Evolutionary conservation across 1,139 yeast genomes (phyloP).

Genomic region (Candida anutae): DNA sequence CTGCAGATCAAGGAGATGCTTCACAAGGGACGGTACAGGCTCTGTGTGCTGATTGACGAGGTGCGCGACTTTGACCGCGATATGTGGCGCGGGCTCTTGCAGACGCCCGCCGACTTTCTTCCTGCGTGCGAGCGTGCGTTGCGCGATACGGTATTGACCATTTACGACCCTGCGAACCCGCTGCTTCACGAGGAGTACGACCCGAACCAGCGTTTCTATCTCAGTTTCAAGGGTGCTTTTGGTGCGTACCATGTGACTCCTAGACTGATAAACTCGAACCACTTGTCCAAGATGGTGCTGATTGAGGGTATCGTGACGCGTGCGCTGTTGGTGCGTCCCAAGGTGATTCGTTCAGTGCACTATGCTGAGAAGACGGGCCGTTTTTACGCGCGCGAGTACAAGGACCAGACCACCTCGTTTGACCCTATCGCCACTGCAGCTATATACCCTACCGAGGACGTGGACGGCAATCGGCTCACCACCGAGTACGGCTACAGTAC

Average conservation of each 20-base stretch:
- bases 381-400: constrained; percentile 85
- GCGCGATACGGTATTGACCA: constrained; percentile 67
- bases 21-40: constrained; percentile 55
- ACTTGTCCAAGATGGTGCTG: constrained; percentile 74
- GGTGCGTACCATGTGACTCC: constrained; percentile 88
- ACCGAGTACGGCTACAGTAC: constrained; percentile 94
- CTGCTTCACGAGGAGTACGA: constrained; percentile 41
- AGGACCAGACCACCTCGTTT: constrained; percentile 88
- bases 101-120: constrained; percentile 72
- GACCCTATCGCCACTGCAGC: constrained; percentile 82
- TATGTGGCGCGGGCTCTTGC: constrained; percentile 72
- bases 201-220: constrained; percentile 59
- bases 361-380: constrained; percentile 79
- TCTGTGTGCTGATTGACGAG: constrained; percentile 77
- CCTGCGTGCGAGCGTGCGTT: constrained; percentile 90
- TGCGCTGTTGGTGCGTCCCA: constrained; percentile 89
- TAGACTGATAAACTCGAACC: constrained; percentile 71
- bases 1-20: constrained; percentile 68
- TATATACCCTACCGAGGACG: constrained; percentile 88
- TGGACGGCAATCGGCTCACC: constrained; percentile 77
- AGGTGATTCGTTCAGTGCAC: constrained; percentile 86
- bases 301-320: constrained; percentile 94
- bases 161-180: constrained; percentile 50
- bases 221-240: constrained; percentile 86
- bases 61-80: constrained; percentile 74